Base-by-base conservation (phyloP, 1,139 yeast genomes). In the Suhomyces kunorum region DNA sequence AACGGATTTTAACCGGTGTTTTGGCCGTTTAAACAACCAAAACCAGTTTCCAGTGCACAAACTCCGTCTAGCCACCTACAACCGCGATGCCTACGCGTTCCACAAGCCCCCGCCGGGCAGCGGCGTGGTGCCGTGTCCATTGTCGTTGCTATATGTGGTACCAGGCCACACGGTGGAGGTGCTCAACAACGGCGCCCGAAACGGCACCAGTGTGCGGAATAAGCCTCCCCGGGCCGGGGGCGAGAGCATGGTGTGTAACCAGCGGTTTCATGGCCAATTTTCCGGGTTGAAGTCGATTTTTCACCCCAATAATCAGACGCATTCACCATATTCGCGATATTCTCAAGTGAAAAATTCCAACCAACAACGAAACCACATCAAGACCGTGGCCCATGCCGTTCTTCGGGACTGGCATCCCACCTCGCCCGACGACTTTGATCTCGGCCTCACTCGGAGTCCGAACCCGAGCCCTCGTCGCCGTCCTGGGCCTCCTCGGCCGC, bases 1-100 rank as follows among this genome's bases (percentile, higher is more conserved):
- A 0, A 47, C 36, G 0, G 81, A 78, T 38, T 58, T 83, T n/a
- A 46, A 59, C 1, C 63, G 95, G 28, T 79, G 87, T 47, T 83
- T 83, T 47, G 28, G 20, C 2, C 16, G 43, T 9, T 31, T 43
- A 6, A 32, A 40, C 20, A 34, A 30, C 12, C 25, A 29, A 4
- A 34, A 34, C 1, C 32, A 16, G 8, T 2, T 20, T 2, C 18
- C 28, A 1, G 41, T 34, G 0, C 61, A 54, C 25, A 49, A 47
- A 3, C 18, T 69, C 4, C 19, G 47, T 19, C 44, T 60, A 1
- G 44, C 68, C 13, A 39, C 51, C 2, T 69, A 54, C 43, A 52
- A 51, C 5, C 39, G 32, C 3, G 66, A 61, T 27, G 47, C 47
- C 0, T 69, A 59, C 37, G 55, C 52, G 7, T 68, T 46, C 47